Evolutionary conservation across 2,329 filamentous ascomycete genomes (phyloP).

Genomic region (Xylaria hypoxylon): DNA sequence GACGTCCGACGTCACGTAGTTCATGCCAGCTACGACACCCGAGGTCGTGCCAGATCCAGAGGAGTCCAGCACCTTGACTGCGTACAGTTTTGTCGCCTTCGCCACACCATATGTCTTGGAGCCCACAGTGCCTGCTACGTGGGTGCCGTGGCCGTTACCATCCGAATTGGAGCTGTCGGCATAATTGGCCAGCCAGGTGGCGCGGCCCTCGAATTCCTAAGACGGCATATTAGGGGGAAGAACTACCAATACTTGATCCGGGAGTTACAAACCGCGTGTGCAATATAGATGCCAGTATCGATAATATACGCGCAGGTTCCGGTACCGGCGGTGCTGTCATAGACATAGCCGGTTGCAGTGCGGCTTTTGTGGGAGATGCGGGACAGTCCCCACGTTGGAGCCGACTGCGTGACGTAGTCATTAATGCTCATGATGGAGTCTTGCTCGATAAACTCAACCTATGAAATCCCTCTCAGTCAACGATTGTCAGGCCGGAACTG

Average conservation of each 20-base stretch:
- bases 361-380: constrained; percentile 57
- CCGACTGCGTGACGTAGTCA: constrained; percentile 51
- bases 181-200: constrained; percentile 51
- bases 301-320: constrained; percentile 64
- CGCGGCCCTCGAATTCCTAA: constrained; percentile 58
- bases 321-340: constrained; percentile 56
- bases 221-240: constrained; percentile 35
- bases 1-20: constrained; percentile 60
- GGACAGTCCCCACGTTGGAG: constrained; percentile 58
- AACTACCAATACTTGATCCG: neutral
- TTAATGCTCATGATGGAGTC: constrained; percentile 51
- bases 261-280: constrained; percentile 52
- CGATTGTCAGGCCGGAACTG: neutral
- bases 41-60: constrained; percentile 47
- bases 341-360: constrained; percentile 53
- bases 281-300: constrained; percentile 64
- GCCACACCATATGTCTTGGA: constrained; percentile 59
- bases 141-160: constrained; percentile 59
- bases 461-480: constrained; percentile 30
- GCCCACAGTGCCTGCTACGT: constrained; percentile 46
- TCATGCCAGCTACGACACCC: constrained; percentile 51
- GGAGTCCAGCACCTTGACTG: constrained; percentile 60
- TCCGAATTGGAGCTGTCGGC: constrained; percentile 52
- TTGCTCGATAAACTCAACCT: constrained; percentile 54
- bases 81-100: constrained; percentile 57